Percentiles rank a stretch among this genome's conserved stretches.
These are phyloP conservation scores for Exophiala dermatitidis DNA, from an alignment of 2,329 filamentous ascomycete species.

Conservation along the genomic window DNA sequence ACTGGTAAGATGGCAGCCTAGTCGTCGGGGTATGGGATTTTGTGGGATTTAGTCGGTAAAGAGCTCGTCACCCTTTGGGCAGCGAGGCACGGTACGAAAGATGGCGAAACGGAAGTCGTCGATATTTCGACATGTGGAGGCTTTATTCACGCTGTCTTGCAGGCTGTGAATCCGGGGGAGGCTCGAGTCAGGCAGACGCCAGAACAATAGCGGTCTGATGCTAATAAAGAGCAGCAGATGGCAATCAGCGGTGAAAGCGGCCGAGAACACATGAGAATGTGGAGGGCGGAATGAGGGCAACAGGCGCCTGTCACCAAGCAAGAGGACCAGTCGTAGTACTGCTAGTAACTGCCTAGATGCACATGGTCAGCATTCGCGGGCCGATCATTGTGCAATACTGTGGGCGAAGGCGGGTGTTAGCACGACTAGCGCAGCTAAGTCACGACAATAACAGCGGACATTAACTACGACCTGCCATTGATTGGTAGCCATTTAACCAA, in stretches of 20 bases:
- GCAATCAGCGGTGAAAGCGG: not conserved
- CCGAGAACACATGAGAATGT: constrained; percentile 2
- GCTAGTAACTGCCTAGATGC: too few species aligned
- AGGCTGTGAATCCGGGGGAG: not conserved
- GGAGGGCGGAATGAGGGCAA: not conserved
- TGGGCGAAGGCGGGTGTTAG: too few species aligned
- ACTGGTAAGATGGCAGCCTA: not conserved
- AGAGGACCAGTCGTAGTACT: too few species aligned
- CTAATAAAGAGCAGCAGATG: not conserved
- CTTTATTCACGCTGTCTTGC: not conserved
- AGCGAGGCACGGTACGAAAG: constrained; percentile 17
- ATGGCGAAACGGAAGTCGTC: constrained; percentile 15
- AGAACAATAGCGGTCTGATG: not conserved
- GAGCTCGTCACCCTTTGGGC: constrained; percentile 21
- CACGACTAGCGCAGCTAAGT: too few species aligned
- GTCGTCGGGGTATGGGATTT: not conserved
- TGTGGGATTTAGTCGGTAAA: too few species aligned
- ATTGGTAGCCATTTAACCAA: too few species aligned
- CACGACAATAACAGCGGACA: too few species aligned
- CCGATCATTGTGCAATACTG: too few species aligned
- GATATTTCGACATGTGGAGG: constrained; percentile 22
- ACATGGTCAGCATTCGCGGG: too few species aligned
- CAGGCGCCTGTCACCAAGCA: not conserved
- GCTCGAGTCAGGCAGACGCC: constrained; percentile 3
- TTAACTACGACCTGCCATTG: too few species aligned